Base-by-base conservation (phyloP, 176 grass and related monocot genomes). In the Otatea glauca region DNA sequence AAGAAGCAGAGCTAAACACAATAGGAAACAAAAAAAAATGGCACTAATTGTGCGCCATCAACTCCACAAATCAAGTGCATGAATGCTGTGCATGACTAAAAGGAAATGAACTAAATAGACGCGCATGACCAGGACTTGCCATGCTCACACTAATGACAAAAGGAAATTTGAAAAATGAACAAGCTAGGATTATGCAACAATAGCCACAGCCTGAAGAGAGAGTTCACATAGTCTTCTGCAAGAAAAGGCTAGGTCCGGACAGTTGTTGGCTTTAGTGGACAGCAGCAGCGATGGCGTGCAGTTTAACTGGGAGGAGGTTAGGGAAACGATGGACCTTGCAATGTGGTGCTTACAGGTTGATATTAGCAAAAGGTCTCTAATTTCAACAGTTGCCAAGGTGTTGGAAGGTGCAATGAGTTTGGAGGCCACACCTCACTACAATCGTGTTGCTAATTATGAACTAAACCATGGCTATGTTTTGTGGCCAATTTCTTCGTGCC, bases 141-240 rank as follows among this genome's bases (percentile, higher is more conserved):
- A n/a, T n/a, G n/a, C n/a, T n/a, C n/a, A n/a, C n/a, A n/a, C n/a
- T n/a, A n/a, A n/a, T n/a, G n/a, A n/a, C n/a, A n/a, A n/a, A n/a
- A n/a, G n/a, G n/a, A n/a, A n/a, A n/a, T n/a, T n/a, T n/a, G n/a
- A n/a, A n/a, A n/a, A n/a, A n/a, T n/a, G n/a, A n/a, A n/a, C n/a
- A n/a, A n/a, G n/a, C n/a, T n/a, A n/a, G n/a, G n/a, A n/a, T n/a
- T n/a, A n/a, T n/a, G n/a, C n/a, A n/a, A n/a, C n/a, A n/a, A n/a
- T n/a, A n/a, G n/a, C n/a, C 69, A 15, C 44, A 17, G 23, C 69
- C 69, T 49, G 69, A 72, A 27, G 44, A 72, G 2, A 24, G 69
- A 25, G 24, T 72, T 72, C 69, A 72, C 69, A 43, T 72, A 72
- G 69, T 25, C 43, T 72, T 25, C 23, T 49, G 2, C 43, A 72